Evolutionary conservation across 208 protist genomes (phyloP).

Genomic region (Leishmania braziliensis): DNA sequence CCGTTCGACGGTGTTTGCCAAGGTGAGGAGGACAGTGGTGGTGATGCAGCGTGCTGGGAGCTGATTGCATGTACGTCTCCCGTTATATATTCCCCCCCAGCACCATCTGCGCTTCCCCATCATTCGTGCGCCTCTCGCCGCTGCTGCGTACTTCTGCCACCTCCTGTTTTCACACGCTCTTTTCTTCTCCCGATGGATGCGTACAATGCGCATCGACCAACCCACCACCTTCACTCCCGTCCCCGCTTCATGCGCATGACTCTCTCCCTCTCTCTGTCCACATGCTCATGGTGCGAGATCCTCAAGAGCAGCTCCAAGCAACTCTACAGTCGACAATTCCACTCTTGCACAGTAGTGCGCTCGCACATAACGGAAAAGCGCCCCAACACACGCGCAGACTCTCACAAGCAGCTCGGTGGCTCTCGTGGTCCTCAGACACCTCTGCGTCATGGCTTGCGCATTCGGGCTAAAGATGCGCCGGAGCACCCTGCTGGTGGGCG

Average conservation of each 20-base stretch:
- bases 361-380: neutral
- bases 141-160: neutral
- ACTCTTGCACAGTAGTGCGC: neutral
- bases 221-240: neutral
- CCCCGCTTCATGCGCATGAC: neutral
- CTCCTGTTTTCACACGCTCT: neutral
- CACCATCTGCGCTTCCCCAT: no score
- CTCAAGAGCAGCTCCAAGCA: neutral
- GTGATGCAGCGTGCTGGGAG: neutral
- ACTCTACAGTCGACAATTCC: neutral
- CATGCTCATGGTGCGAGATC: neutral
- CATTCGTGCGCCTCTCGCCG: neutral
- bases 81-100: no score
- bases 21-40: neutral
- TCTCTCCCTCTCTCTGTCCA: neutral
- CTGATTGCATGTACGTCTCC: neutral
- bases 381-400: neutral
- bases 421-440: neutral
- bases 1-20: neutral
- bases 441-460: neutral
- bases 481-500: neutral
- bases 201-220: neutral
- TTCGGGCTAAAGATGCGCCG: neutral
- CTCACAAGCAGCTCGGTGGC: neutral
- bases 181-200: neutral